Conservation (phyloP, 768 basidiomycete genomes). For the Termitomyces sp. region DNA sequence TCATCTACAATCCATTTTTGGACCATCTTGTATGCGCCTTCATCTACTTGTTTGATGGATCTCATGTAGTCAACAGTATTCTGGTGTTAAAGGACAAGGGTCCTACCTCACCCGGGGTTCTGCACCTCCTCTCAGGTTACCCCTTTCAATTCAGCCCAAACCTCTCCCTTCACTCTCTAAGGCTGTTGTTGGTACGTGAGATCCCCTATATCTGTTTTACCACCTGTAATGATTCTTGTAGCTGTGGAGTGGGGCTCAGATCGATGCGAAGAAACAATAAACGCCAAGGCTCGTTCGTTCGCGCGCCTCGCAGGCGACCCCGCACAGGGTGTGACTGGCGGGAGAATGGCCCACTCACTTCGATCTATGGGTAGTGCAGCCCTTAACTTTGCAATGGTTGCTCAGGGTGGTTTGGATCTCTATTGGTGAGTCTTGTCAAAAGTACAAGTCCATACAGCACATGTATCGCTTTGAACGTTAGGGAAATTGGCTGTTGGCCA, state of each 20-base stretch:
- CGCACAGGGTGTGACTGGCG: slow-evolving; percentile 53
- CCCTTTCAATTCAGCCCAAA: slow-evolving; percentile 52
- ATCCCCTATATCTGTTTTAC: background rate
- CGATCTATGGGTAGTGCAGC: slow-evolving; percentile 83
- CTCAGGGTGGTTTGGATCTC: slow-evolving; percentile 82
- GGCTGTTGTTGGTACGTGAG: slow-evolving; percentile 57
- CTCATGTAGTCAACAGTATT: slow-evolving; percentile 43
- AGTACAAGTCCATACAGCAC: background rate
- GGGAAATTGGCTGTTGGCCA: slow-evolving; percentile 79
- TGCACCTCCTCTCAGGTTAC: slow-evolving; percentile 47
- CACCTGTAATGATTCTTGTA: slow-evolving; percentile 15
- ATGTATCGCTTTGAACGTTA: slow-evolving; percentile 16
- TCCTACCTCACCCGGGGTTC: slow-evolving; percentile 60
- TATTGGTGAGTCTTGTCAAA: slow-evolving; percentile 57
- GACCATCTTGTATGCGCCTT: slow-evolving; percentile 58
- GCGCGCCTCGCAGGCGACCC: slow-evolving; percentile 70
- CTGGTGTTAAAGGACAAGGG: slow-evolving; percentile 73
- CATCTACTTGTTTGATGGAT: background rate
- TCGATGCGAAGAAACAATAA: slow-evolving; percentile 45
- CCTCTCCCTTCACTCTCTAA: slow-evolving; percentile 63
- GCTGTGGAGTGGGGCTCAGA: slow-evolving; percentile 91
- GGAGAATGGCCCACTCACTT: slow-evolving; percentile 81
- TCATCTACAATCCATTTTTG: slow-evolving; percentile 91
- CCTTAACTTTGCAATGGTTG: slow-evolving; percentile 77
- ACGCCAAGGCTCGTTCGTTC: slow-evolving; percentile 62